phyloP scores from a whole-genome alignment of 2,329 filamentous ascomycete species.

The Trichophyton rubrum region DNA sequence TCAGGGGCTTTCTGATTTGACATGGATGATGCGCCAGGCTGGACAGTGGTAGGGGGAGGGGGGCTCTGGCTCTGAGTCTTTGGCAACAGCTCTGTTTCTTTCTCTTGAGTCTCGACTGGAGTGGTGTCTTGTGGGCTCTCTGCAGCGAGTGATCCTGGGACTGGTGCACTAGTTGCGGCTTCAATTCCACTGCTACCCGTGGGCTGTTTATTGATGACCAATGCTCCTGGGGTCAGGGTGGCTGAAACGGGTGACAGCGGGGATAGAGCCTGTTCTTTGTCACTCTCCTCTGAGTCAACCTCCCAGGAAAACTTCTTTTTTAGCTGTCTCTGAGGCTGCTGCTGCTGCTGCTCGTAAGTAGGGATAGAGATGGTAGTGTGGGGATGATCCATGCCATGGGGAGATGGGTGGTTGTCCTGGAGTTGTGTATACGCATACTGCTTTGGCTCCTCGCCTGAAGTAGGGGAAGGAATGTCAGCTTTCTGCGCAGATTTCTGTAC shows the following conservation, averaged over 20 bases:
- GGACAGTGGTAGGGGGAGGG: not conserved
- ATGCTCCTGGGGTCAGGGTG: not conserved
- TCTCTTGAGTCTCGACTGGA: not conserved
- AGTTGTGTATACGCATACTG: not conserved
- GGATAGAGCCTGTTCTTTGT: not conserved
- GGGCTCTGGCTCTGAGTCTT: not conserved
- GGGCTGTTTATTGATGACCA: not conserved
- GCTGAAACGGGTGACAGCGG: not conserved
- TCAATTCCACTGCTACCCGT: not conserved
- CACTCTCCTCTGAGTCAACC: conserved; percentile 13
- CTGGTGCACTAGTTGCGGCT: not conserved
- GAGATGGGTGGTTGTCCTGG: not conserved
- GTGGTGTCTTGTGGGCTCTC: not conserved
- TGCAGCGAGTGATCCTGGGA: not conserved
- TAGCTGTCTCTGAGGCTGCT: not conserved
- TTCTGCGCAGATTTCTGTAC: not conserved
- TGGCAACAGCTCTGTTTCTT: not conserved
- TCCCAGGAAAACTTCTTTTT: conserved; percentile 37
- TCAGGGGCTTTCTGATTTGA: conserved; percentile 18
- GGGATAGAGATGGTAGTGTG: not conserved
- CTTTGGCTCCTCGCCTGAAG: not conserved
- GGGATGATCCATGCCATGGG: not conserved
- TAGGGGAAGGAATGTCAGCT: not conserved
- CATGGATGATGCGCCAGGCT: not conserved
- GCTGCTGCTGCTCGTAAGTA: not conserved